Evolutionary conservation across 2,329 filamentous ascomycete species (phyloP).

Genomic region (Coccinonectria pachysandricola): DNA sequence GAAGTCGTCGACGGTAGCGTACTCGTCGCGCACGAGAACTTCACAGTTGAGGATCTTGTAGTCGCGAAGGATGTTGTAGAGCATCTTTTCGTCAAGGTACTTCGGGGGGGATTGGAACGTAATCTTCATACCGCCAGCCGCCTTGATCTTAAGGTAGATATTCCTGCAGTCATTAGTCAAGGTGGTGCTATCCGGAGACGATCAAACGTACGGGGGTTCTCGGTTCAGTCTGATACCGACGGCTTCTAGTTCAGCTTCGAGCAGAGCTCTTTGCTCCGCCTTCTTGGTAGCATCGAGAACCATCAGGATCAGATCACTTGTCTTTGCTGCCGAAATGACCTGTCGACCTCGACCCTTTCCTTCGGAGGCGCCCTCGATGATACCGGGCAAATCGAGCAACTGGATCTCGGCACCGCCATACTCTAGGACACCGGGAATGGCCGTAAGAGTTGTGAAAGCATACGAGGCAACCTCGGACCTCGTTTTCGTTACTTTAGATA

Average conservation of each 20-base stretch:
- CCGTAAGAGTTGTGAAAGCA: slow-evolving; percentile 93
- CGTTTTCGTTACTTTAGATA: slow-evolving; percentile 98
- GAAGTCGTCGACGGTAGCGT: slow-evolving; percentile 93
- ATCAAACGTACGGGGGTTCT: slow-evolving; percentile 76
- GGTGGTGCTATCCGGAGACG: too few species aligned
- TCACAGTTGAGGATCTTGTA: slow-evolving; percentile 99
- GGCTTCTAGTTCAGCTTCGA: slow-evolving; percentile 88
- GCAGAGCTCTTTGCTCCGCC: slow-evolving; percentile 77
- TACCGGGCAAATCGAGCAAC: slow-evolving; percentile 92
- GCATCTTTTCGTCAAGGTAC: slow-evolving; percentile 90
- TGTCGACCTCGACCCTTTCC: slow-evolving; percentile 92
- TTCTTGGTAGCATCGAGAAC: slow-evolving; percentile 93
- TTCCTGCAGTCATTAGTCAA: slow-evolving; percentile 37
- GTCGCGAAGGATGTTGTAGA: slow-evolving; percentile 93
- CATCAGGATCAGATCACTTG: slow-evolving; percentile 95
- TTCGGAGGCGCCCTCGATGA: slow-evolving; percentile 93
- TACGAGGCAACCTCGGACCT: slow-evolving; percentile 94
- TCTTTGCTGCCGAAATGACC: slow-evolving; percentile 97
- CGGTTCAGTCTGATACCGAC: slow-evolving; percentile 91
- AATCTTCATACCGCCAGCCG: slow-evolving; percentile 97
- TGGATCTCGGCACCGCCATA: slow-evolving; percentile 98
- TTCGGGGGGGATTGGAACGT: slow-evolving; percentile 88
- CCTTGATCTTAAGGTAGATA: slow-evolving; percentile 94
- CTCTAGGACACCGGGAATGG: slow-evolving; percentile 92
- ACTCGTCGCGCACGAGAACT: slow-evolving; percentile 87